Evolutionary conservation across 2,329 filamentous ascomycete species (phyloP).

Genomic region (Arthrobotrys musiformis): DNA sequence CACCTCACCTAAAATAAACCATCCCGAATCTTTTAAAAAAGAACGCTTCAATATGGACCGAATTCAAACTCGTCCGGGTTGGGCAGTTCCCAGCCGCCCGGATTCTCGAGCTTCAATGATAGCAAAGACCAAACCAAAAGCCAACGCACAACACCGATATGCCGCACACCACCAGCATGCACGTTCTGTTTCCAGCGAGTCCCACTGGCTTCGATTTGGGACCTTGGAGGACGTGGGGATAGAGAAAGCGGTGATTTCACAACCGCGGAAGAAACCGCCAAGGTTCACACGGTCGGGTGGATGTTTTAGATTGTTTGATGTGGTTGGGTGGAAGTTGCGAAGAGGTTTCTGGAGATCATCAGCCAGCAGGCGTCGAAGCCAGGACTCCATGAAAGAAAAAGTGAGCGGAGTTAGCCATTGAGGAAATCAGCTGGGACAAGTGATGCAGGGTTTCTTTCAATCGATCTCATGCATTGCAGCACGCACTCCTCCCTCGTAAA

Average conservation of each 20-base stretch:
- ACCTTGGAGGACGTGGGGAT: conserved; percentile 32
- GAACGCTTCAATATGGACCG: conserved; percentile 7
- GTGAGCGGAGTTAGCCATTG: background rate
- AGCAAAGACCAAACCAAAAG: conserved; percentile 27
- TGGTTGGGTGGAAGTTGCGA: conserved; percentile 35
- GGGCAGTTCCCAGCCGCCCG: conserved; percentile 38
- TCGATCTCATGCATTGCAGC: background rate
- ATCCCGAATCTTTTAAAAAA: background rate
- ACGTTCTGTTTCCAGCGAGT: conserved; percentile 50
- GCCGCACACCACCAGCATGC: conserved; percentile 40
- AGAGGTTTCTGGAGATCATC: conserved; percentile 22
- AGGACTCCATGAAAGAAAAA: conserved; percentile 23
- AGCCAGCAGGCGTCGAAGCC: conserved; percentile 1
- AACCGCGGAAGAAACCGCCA: conserved; percentile 13
- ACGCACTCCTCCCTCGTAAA: conserved; percentile 1
- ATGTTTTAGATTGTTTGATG: conserved; percentile 37
- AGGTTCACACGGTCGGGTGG: conserved; percentile 27
- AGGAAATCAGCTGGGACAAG: background rate
- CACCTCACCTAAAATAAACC: background rate
- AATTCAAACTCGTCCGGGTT: conserved; percentile 21
- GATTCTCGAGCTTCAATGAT: conserved; percentile 38
- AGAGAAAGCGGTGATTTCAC: background rate
- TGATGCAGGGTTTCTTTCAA: conserved; percentile 17
- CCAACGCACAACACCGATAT: conserved; percentile 19
- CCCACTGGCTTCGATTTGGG: conserved; percentile 52